Conservation (phyloP, 495 filamentous ascomycete species). For the Evernia prunastri region DNA sequence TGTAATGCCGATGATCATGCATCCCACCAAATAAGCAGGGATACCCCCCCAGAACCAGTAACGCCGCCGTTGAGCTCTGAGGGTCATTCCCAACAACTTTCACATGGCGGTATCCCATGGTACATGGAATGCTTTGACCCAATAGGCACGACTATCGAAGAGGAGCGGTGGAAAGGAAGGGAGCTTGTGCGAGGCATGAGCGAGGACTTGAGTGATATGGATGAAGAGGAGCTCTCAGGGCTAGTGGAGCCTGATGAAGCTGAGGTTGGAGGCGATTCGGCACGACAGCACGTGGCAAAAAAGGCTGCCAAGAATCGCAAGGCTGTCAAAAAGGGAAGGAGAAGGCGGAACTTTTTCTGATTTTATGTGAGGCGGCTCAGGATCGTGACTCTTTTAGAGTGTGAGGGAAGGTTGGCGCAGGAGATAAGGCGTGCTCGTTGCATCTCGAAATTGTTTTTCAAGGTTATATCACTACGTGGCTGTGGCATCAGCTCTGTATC, state of each 20-base stretch:
- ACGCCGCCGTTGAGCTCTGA: constrained; percentile 44
- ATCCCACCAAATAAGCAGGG: constrained; percentile 9
- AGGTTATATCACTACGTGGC: not conserved
- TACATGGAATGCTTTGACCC: constrained; percentile 80
- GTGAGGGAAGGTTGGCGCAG: not conserved
- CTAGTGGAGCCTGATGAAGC: constrained; percentile 43
- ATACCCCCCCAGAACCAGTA: constrained; percentile 29
- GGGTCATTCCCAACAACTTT: constrained; percentile 48
- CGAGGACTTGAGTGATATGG: constrained; percentile 81
- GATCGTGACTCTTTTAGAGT: not conserved
- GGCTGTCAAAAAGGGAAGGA: constrained; percentile 16
- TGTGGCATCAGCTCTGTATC: not conserved
- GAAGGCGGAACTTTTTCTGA: constrained; percentile 16
- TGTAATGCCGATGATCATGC: not conserved
- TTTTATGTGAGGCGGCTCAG: not conserved
- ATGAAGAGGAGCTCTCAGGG: constrained; percentile 75
- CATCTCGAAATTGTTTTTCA: not conserved
- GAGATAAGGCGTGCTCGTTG: not conserved
- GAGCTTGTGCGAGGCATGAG: constrained; percentile 72
- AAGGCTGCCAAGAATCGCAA: constrained; percentile 18
- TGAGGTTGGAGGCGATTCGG: constrained; percentile 14
- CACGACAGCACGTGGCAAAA: constrained; percentile 7
- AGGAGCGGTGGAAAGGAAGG: constrained; percentile 71
- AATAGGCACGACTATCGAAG: constrained; percentile 64
- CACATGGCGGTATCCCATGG: constrained; percentile 76